Evolutionary conservation across 108 stramenopile species (phyloP).

Genomic region (Cyclotella atomus): DNA sequence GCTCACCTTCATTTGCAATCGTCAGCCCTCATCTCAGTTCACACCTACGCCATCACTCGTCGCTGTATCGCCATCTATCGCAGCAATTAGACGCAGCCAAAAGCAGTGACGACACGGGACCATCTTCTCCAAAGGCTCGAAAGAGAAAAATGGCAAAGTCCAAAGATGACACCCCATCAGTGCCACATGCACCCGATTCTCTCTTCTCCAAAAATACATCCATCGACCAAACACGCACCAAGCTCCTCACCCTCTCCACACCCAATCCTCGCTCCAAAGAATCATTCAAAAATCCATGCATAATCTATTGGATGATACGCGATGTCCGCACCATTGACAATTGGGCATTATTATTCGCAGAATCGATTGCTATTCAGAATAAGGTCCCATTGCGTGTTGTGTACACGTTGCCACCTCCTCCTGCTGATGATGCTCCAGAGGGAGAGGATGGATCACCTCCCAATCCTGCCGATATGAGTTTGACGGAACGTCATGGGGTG

Average conservation of each 20-base stretch:
- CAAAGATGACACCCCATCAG: neutral
- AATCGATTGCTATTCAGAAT: slow-evolving; percentile 58
- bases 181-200: slow-evolving; percentile 32
- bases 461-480: slow-evolving; percentile 49
- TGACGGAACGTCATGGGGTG: slow-evolving; percentile 84
- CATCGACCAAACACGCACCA: slow-evolving; percentile 39
- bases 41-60: no score
- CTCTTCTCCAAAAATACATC: slow-evolving; percentile 24
- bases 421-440: slow-evolving; percentile 19
- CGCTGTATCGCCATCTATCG: neutral
- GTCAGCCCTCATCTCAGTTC: neutral
- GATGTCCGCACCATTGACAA: slow-evolving; percentile 96
- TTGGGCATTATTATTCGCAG: slow-evolving; percentile 92
- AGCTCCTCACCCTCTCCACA: slow-evolving; percentile 29
- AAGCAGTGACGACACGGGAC: neutral
- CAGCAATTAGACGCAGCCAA: neutral
- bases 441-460: slow-evolving; percentile 39
- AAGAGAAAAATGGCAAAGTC: slow-evolving; percentile 21
- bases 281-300: slow-evolving; percentile 25
- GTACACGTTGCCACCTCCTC: slow-evolving; percentile 73
- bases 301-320: slow-evolving; percentile 98
- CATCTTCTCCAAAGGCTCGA: neutral
- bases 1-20: neutral
- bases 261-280: slow-evolving; percentile 26
- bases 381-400: slow-evolving; percentile 76